Evolutionary conservation across 805 yeast species (phyloP).

Genomic region (Yamadazyma olivae): DNA sequence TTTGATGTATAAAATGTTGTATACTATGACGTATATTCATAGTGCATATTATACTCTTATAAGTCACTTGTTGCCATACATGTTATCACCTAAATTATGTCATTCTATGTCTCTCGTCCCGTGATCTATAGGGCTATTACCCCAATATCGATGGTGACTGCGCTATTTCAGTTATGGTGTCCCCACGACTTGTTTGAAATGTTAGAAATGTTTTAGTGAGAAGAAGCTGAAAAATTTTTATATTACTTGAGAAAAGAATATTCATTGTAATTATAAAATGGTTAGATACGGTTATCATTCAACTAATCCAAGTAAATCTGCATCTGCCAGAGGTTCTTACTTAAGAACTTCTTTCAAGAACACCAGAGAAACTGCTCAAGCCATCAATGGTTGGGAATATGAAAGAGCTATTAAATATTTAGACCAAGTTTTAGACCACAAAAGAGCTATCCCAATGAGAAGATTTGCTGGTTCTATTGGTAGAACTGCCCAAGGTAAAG

Average conservation of each 20-base stretch:
- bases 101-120: too few species aligned
- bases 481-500: slow-evolving; percentile 99
- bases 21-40: too few species aligned
- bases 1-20: too few species aligned
- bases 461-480: slow-evolving; percentile 95
- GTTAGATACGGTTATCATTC: slow-evolving; percentile 99
- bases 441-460: slow-evolving; percentile 99
- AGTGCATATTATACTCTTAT: too few species aligned
- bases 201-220: too few species aligned
- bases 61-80: too few species aligned
- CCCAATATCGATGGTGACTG: too few species aligned
- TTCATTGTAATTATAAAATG: slow-evolving; percentile 49
- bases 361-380: slow-evolving; percentile 99
- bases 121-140: too few species aligned
- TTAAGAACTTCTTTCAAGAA: slow-evolving; percentile 99
- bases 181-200: too few species aligned
- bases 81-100: too few species aligned
- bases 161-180: too few species aligned
- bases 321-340: slow-evolving; percentile 99
- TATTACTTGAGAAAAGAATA: not conserved
- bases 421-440: slow-evolving; percentile 93
- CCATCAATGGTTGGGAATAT: slow-evolving; percentile 97
- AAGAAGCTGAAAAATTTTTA: not conserved
- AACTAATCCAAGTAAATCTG: slow-evolving; percentile 99
- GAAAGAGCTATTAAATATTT: slow-evolving; percentile 94